phyloP scores from a whole-genome alignment of 257 asterid species.

The Avicennia marina region DNA sequence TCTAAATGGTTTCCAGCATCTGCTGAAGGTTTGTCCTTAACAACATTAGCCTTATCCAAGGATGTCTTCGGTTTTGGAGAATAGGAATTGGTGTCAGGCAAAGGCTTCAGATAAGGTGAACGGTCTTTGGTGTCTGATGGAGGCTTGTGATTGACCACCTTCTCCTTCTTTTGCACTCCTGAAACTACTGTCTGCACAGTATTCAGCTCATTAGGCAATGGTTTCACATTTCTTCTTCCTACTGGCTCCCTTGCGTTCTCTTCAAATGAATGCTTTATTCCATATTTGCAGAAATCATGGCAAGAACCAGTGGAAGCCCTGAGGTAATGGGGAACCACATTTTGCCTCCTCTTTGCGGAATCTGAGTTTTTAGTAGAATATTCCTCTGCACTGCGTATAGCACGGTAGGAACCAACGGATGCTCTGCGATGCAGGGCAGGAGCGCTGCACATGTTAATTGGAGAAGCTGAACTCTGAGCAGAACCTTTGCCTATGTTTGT shows the following conservation, averaged over 20 bases:
- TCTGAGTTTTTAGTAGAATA: conserved; percentile 37
- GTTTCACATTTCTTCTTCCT: conserved; percentile 28
- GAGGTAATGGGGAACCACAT: conserved; percentile 52
- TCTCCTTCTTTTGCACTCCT: neutral
- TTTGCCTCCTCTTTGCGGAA: conserved; percentile 25
- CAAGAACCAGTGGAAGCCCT: conserved; percentile 85
- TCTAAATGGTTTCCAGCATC: conserved; percentile 14
- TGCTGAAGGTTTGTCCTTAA: conserved; percentile 16
- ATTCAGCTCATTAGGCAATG: conserved; percentile 28
- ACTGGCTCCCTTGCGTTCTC: conserved; percentile 42
- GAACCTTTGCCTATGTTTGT: conserved; percentile 6
- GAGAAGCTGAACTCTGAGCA: conserved; percentile 16
- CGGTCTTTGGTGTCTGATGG: conserved; percentile 1
- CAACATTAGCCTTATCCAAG: conserved; percentile 18
- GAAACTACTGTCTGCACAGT: neutral
- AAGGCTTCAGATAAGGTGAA: conserved; percentile 17
- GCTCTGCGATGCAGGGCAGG: conserved; percentile 23
- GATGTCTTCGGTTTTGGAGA: conserved; percentile 25
- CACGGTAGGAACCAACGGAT: conserved; percentile 33
- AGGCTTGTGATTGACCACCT: conserved; percentile 9
- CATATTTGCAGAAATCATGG: conserved; percentile 88
- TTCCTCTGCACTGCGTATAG: conserved; percentile 26
- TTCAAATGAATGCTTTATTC: conserved; percentile 40
- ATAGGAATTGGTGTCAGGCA: conserved; percentile 25
- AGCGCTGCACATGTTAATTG: conserved; percentile 15